A percentile compares a stretch with the other conserved stretches of the same genome.
Conservation (phyloP, 1,284 basidiomycete species). For the Ustilago nuda region DNA sequence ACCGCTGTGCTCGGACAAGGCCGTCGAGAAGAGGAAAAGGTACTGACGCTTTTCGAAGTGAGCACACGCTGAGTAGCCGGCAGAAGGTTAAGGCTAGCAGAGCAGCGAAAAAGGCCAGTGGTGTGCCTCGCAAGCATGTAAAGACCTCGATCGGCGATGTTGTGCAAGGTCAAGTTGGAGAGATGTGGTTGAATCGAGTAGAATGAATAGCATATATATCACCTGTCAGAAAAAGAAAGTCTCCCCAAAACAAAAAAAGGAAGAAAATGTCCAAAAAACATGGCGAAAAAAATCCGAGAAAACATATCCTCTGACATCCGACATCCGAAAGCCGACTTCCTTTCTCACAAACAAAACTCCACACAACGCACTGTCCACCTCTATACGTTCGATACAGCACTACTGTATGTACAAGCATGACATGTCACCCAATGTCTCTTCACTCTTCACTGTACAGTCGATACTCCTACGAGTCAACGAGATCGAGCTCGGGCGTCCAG, state of each 20-base stretch:
- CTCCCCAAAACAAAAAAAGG: not conserved
- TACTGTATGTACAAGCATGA: not conserved
- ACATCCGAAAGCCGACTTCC: slow-evolving; percentile 9
- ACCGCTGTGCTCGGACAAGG: not conserved
- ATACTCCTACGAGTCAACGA: slow-evolving; percentile 9
- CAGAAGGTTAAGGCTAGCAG: not conserved
- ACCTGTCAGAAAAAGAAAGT: not conserved
- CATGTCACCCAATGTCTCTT: not conserved
- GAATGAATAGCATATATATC: not conserved
- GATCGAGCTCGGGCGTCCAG: slow-evolving; percentile 26
- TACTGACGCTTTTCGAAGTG: not conserved
- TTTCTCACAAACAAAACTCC: not conserved
- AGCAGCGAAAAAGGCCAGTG: slow-evolving; percentile 4
- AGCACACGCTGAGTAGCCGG: not conserved
- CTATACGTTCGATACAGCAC: not conserved
- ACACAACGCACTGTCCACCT: not conserved
- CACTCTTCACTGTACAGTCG: not conserved
- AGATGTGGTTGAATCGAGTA: not conserved
- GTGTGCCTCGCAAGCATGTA: slow-evolving; percentile 28
- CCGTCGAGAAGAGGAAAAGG: not conserved
- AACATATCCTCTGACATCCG: slow-evolving; percentile 5
- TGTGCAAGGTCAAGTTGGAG: not conserved
- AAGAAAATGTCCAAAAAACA: not conserved
- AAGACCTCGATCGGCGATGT: not conserved
- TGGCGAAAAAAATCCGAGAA: slow-evolving; percentile 4